A percentile compares a stretch with the other conserved stretches of the same genome.
Conservation (phyloP, 2,329 filamentous ascomycete species). For the Coniella lustricola region DNA sequence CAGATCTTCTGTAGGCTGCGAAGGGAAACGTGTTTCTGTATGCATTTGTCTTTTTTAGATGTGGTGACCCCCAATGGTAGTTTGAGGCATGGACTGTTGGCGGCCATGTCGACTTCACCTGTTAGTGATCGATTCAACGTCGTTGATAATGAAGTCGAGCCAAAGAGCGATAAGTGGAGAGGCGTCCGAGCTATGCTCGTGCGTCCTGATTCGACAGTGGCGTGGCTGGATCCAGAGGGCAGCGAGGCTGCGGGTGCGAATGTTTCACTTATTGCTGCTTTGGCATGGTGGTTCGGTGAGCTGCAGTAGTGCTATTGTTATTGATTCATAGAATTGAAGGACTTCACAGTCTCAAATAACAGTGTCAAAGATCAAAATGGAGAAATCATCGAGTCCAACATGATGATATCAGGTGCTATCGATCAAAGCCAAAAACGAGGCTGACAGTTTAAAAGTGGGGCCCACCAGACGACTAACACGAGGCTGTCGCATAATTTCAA, state of each 20-base stretch:
- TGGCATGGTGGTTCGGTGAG: constrained; percentile 11
- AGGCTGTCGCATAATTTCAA: too few relatives aligned
- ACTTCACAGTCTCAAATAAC: too few relatives aligned
- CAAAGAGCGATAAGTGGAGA: constrained; percentile 5
- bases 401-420: too few relatives aligned
- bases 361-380: too few relatives aligned
- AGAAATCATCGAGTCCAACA: too few relatives aligned
- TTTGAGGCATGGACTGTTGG: background rate
- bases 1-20: background rate
- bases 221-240: constrained; percentile 7
- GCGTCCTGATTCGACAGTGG: constrained; percentile 12
- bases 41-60: background rate
- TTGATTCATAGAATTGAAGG: too few relatives aligned
- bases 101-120: background rate
- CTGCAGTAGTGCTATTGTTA: too few relatives aligned
- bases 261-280: background rate
- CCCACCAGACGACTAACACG: too few relatives aligned
- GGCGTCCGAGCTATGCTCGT: constrained; percentile 4
- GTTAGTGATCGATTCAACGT: background rate
- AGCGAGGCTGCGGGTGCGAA: background rate
- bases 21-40: constrained; percentile 10
- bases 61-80: too few relatives aligned
- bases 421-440: too few relatives aligned
- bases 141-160: background rate
- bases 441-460: too few relatives aligned